Conservation (phyloP, 176 grass and related monocot species). For the Hordeum marinum region DNA sequence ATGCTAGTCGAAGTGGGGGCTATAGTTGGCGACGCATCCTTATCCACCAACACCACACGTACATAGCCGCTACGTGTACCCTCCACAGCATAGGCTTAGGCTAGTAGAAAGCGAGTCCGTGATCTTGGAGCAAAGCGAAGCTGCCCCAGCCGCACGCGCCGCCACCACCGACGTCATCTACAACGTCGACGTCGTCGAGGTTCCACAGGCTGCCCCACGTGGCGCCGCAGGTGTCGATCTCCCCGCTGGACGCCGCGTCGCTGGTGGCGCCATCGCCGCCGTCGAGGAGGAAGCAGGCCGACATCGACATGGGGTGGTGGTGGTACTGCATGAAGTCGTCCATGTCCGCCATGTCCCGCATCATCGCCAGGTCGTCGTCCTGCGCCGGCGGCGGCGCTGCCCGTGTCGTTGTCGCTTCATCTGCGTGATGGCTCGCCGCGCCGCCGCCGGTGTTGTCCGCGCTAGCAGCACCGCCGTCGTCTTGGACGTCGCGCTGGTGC, state of each 20-base stretch:
- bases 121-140: slow-evolving; percentile 32
- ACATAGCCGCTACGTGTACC: slow-evolving; percentile 10
- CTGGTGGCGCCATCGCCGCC: slow-evolving; percentile 16
- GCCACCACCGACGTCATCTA: slow-evolving; percentile 33
- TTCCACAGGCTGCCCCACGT: slow-evolving; percentile 92
- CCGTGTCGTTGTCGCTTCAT: background rate
- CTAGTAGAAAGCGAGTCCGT: slow-evolving; percentile 39
- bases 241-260: slow-evolving; percentile 34
- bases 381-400: background rate
- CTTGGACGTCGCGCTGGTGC: background rate
- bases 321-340: slow-evolving; percentile 37
- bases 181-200: slow-evolving; percentile 52
- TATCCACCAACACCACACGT: slow-evolving; percentile 34
- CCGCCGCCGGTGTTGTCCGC: background rate
- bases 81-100: background rate
- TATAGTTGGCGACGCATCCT: slow-evolving; percentile 46
- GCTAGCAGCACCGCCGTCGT: background rate
- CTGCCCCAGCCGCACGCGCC: slow-evolving; percentile 36
- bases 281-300: slow-evolving; percentile 12
- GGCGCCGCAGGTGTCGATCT: slow-evolving; percentile 29
- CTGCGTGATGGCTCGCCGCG: background rate
- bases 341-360: slow-evolving; percentile 23
- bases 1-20: slow-evolving; percentile 27
- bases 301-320: slow-evolving; percentile 29
- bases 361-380: background rate